Base-by-base conservation (phyloP, 495 filamentous ascomycete genomes). In the Peziza echinospora region DNA sequence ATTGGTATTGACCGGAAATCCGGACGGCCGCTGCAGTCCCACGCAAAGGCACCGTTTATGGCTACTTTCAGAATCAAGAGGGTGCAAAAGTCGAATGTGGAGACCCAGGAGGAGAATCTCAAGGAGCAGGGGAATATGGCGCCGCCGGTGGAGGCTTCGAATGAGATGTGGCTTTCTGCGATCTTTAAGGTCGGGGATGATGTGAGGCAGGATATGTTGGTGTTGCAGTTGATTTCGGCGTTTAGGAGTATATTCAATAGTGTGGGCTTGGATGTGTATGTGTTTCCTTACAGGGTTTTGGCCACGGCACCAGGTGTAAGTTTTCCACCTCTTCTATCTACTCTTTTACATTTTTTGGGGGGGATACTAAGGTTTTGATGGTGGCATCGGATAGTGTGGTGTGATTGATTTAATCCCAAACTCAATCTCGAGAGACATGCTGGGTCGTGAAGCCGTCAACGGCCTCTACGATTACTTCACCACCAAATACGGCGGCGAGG, bases 141-240 rank as follows among this genome's bases (percentile, higher is more conserved):
- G 16, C 48, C 52, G 37, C 43, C 57, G 48, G 11, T 55, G 50
- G 8, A 64, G 65, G 64, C 71, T 48, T 80, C 80, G 0, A 76
- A 84, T 46, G 91, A 96, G 62, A 79, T 92, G 11, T 94, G 89
- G 91, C 89, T 96, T 62, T 92, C 86, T 2, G 91, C 91, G 13
- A 99, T 99, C 59, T 99, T 99, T 75, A 99, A 99, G 62, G 91
- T 99, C 47, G 91, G 91, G 17, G 91, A 99, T 58, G 91, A 99
- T 60, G 96, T 91, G 59, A 79, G 91, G 37, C 91, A 99, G 63
- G 91, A 99, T 57, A 81, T 99, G 54, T 66, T 99, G 43, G 91
- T 89, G 10, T 67, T 99, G 45, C 91, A 99, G 62, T 87, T 99
- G 80, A 92, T 99, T 58, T 78, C 91, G 3, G 82, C 84, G 5